Base-by-base conservation (phyloP, 1,284 basidiomycete species). In the Exobasidium rhododendri region DNA sequence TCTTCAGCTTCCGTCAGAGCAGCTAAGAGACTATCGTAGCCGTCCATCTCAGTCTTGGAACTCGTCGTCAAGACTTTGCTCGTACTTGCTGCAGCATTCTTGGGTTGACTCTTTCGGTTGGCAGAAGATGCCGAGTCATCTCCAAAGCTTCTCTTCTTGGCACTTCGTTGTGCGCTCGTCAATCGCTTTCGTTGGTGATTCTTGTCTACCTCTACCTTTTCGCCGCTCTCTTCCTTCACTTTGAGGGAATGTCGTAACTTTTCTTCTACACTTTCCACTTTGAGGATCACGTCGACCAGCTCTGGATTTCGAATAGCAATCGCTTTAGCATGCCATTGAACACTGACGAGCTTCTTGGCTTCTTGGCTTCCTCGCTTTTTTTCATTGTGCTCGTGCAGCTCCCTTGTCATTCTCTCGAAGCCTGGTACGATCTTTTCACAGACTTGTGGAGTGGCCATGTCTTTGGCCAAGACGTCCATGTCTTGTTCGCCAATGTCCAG, bases 241-340 rank as follows among this genome's bases (percentile, higher is more conserved):
- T 62, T 64, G 62, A 64, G 58, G n/a, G 49, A 20, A n/a, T 64
- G 62, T 31, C 64, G 60, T 0, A 77, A 65, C 2, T 62, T 61
- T n/a, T 67, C 76, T 71, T 93, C 86, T 2, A 89, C 91, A 13
- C 88, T 86, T 74, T 93, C 90, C 2, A 94, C 89, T 70, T 86
- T 88, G 63, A 91, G 81, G 64, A 97, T 83, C 20, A 90, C 90
- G 72, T 90, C 90, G 55, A 97, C 92, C 55, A 98, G 82, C 81
- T 98, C 93, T 0, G 92, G 91, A 71, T 89, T 92, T 59, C 93
- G 85, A 51, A 97, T 85, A 17, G 92, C 91, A 6, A 97, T 86
- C 2, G 86, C 85, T 70, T 89, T 85, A 10, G 86, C 90, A 64
- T 92, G 90, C 89, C 93, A 97, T 3, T 83, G 73, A 52, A 94